Conservation (phyloP, 352 stramenopile genomes). For the Phytophthora nicotianae region DNA sequence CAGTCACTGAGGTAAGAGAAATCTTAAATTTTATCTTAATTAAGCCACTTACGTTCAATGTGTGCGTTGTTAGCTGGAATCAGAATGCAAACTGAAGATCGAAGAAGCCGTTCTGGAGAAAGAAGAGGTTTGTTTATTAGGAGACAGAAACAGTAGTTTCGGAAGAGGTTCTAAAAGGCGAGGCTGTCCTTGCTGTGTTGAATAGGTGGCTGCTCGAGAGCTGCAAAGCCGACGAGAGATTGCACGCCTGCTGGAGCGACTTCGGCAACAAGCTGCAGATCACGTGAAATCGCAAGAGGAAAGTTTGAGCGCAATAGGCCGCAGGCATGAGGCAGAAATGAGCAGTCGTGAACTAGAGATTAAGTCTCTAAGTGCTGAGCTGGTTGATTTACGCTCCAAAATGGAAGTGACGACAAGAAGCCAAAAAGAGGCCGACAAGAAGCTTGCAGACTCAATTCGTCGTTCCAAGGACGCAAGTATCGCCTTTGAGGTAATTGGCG, state of each 20-base stretch:
- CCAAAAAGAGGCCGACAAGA: slow-evolving; percentile 65
- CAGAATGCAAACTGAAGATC: slow-evolving; percentile 69
- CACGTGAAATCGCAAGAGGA: slow-evolving; percentile 63
- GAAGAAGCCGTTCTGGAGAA: slow-evolving; percentile 78
- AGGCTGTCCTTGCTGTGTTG: not conserved
- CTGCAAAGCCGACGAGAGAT: slow-evolving; percentile 72
- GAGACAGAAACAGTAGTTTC: not conserved
- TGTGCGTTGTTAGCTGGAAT: slow-evolving; percentile 52
- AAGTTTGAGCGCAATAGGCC: slow-evolving; percentile 23
- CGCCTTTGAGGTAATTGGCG: slow-evolving; percentile 49
- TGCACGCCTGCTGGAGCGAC: slow-evolving; percentile 60
- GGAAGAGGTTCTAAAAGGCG: not conserved
- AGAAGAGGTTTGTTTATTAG: slow-evolving; percentile 55
- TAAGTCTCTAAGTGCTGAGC: slow-evolving; percentile 44
- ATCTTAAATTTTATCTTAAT: no score
- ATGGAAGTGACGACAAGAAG: slow-evolving; percentile 48
- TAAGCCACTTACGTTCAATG: not conserved
- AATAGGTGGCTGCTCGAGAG: slow-evolving; percentile 67
- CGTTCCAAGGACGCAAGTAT: slow-evolving; percentile 45
- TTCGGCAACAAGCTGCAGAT: slow-evolving; percentile 52
- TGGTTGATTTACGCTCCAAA: slow-evolving; percentile 60
- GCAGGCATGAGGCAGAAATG: slow-evolving; percentile 50
- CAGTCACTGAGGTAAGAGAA: slow-evolving; percentile 60
- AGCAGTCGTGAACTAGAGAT: slow-evolving; percentile 62
- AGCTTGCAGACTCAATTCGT: slow-evolving; percentile 41